Evolutionary conservation across 2,329 filamentous ascomycete species (phyloP).

Genomic region (Ceratocystis variospora): DNA sequence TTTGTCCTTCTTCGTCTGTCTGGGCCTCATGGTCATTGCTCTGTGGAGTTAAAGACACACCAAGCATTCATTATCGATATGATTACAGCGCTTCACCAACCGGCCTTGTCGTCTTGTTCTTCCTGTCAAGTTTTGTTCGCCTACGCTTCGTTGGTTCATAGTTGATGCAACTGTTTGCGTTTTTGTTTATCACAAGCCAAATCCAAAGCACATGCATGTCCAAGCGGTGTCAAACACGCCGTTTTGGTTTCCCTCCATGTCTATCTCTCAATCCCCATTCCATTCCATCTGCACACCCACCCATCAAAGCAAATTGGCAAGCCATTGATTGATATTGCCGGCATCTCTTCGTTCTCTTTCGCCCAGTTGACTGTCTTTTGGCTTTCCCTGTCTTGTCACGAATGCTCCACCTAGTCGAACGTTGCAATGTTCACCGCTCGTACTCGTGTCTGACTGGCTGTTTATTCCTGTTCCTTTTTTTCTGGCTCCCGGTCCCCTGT

Average conservation of each 20-base stretch:
- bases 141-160: not conserved
- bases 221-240: not conserved
- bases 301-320: not conserved
- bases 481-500: not conserved
- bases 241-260: not conserved
- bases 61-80: not conserved
- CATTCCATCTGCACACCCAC: not conserved
- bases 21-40: not conserved
- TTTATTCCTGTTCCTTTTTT: constrained; percentile 7
- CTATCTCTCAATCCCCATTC: not conserved
- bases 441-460: constrained; percentile 3
- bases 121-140: not conserved
- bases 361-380: not conserved
- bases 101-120: not conserved
- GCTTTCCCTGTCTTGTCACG: not conserved
- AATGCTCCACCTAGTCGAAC: not conserved
- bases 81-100: not conserved
- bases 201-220: not conserved
- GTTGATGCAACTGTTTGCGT: too few species aligned
- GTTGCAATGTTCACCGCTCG: not conserved
- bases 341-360: not conserved
- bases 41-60: not conserved
- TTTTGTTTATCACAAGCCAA: not conserved
- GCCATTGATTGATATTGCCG: not conserved
- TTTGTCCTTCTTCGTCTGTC: not conserved